Evolutionary conservation across 768 basidiomycete species (phyloP), one percentile per base, ranked within the genome.

Genomic region (Lanmaoa rubissima): DNA sequence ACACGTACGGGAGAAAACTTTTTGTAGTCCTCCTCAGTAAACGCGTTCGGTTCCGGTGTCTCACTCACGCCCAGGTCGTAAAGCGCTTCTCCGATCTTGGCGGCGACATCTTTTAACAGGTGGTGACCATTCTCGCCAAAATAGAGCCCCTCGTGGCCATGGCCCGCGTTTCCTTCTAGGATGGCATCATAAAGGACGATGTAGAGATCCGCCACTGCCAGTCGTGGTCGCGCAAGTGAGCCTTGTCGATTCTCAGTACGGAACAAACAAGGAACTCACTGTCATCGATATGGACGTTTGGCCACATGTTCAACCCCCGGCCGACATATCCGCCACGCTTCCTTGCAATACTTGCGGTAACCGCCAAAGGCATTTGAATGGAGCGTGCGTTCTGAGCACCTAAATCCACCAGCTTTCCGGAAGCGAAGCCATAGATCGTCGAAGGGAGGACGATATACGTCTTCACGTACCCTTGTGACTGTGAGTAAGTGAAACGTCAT

Each of bases 381-480:
- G 87, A 88, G 47, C 79, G 72, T 0, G 71, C 60, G 60, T 89
- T 82, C 39, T 81, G 76, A 7, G 55, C 17, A 19, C 67, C 66
- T 17, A 73, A 58, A 28, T 84, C 78, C 26, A 82, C 78, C 39
- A 89, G 69, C 16, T 67, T 69, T 5, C 79, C 78, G 1, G 68
- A 68, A 2, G 83, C 80, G 21, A 82, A 68, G 36, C 84, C 85
- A 56, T 81, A 91, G 46, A 91, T 84, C 0, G 82, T 87, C 5
- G 75, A 68, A 1, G 85, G 84, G 11, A 79, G 61, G 17, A 85
- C 67, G 7, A 86, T 77, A 66, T 85, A 61, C 1, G 64, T 45
- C 41, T 56, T 61, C n/a, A 54, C 54, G 21, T 67, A 67, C 10
- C 66, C 66, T 67, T 36, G 32, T 19, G 19, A 42, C 1, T 6